Percentiles rank a stretch among this genome's conserved stretches.
These are phyloP conservation scores for Singerocomus inundabilis DNA, from an alignment of 1,284 basidiomycete species.

Conservation along the genomic window DNA sequence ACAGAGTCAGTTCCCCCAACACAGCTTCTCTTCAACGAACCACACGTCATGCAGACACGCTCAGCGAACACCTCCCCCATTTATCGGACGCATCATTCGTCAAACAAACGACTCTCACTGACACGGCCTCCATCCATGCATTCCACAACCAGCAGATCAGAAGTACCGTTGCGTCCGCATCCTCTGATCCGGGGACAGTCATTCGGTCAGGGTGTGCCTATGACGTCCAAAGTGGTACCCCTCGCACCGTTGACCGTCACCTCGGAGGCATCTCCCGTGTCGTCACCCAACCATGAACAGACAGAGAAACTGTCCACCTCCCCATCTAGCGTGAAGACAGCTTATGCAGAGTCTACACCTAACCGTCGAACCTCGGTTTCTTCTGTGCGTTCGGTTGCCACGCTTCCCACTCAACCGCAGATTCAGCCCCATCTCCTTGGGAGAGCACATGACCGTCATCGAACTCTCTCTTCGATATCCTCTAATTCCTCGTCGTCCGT, in stretches of 20 bases:
- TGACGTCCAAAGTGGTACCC: conserved; percentile 48
- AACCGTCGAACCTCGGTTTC: conserved; percentile 63
- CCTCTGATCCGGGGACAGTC: conserved; percentile 74
- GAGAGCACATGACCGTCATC: conserved; percentile 50
- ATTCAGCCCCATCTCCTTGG: conserved; percentile 32
- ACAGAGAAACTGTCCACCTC: conserved; percentile 32
- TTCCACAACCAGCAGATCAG: conserved; percentile 45
- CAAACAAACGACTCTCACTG: conserved; percentile 36
- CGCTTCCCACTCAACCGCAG: conserved; percentile 45
- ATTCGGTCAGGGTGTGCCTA: conserved; percentile 42
- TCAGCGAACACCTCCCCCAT: conserved; percentile 46
- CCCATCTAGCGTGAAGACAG: conserved; percentile 39
- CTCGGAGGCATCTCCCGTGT: conserved; percentile 46
- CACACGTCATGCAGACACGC: conserved; percentile 31
- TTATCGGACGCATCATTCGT: conserved; percentile 30
- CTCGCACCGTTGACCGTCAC: conserved; percentile 64
- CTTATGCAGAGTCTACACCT: conserved; percentile 22
- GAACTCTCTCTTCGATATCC: conserved; percentile 67
- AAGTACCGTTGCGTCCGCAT: conserved; percentile 56
- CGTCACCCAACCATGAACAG: conserved; percentile 36
- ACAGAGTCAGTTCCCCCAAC: conserved; percentile 13
- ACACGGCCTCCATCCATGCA: conserved; percentile 66
- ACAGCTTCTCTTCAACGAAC: conserved; percentile 22
- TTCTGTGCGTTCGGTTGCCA: conserved; percentile 59
- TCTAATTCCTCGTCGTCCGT: conserved; percentile 53